Base-by-base conservation (phyloP, 2,329 filamentous ascomycete genomes). In the Thelonectria discophora region DNA sequence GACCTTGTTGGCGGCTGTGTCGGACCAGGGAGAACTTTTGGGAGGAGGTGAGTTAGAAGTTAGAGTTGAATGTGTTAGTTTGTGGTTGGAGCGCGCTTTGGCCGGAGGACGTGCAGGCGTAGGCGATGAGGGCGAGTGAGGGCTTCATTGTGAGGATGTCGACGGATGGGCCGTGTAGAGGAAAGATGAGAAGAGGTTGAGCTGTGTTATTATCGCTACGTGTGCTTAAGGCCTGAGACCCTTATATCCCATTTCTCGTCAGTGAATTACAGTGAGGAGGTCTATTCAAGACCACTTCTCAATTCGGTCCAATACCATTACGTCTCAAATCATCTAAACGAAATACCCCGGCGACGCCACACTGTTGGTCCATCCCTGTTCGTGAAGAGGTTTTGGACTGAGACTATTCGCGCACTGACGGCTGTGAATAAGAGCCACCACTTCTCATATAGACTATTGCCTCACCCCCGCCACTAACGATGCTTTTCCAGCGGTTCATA, bases 1-100 rank as follows among this genome's bases (percentile, higher is more conserved):
- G 8, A 60, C 8, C 21, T 55, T 60, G 9, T 60, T 55, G 10
- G 51, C 51, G 7, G 45, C 53, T 5, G 13, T 21, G 24, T 30
- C 46, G 5, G 46, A 48, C 46, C 5, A 48, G 46, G 30, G 46
- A 32, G 5, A 3, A n/a, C 24, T 48, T 32, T n/a, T 30, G 46
- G 9, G 46, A 15, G 8, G n/a, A 7, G 15, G 46, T 32, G 12
- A 48, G 46, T 13, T 48, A 4, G 10, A 48, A 48, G 12, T 48
- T 48, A 24, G 46, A 48, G 24, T 30, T 32, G 9, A 48, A 48
- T 5, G n/a, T 32, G 24, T 30, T 48, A 13, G 42, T 21, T 10
- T 46, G 42, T 3, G 42, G 42, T 18, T 21, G 18, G 13, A 46
- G 42, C 11, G 20, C 12, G 34, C 34, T 20, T 24, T 46, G 42